phyloP scores from a whole-genome alignment of 495 filamentous ascomycete genomes.

The Penicillium paxilli region DNA sequence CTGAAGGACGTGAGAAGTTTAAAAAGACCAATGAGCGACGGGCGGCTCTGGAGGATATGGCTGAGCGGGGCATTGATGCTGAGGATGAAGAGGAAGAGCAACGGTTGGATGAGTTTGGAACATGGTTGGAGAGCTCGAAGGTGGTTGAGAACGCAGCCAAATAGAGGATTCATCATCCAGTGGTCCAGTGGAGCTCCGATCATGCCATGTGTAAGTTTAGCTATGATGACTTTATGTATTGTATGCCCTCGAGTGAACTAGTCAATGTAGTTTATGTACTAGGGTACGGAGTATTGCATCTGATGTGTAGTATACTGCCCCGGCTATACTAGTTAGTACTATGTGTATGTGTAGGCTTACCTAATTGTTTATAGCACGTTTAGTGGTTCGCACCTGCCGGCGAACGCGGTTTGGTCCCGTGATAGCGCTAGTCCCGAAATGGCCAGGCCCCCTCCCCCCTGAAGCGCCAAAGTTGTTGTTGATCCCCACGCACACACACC shows the following conservation, averaged over 20 bases:
- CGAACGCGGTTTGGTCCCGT: constrained; percentile 26
- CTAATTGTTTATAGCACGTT: constrained; percentile 5
- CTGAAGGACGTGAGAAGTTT: constrained; percentile 74
- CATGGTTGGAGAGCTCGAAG: constrained; percentile 50
- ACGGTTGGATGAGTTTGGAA: constrained; percentile 56
- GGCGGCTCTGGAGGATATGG: constrained; percentile 42
- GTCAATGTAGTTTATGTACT: no score
- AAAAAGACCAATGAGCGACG: constrained; percentile 60
- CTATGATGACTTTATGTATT: no score
- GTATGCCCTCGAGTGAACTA: no score
- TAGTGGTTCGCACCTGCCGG: constrained; percentile 33
- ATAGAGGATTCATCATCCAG: no score
- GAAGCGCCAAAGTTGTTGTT: constrained; percentile 34
- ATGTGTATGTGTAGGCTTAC: no score
- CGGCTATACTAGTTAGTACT: no score
- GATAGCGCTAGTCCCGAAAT: constrained; percentile 26
- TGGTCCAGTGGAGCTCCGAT: no score
- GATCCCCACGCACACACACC: constrained; percentile 42
- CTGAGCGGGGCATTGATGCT: constrained; percentile 41
- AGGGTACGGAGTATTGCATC: no score
- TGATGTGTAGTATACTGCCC: no score
- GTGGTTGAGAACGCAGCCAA: constrained; percentile 28
- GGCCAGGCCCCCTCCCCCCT: constrained; percentile 24
- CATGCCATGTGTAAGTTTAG: no score
- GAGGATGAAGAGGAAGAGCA: constrained; percentile 46